phyloP scores from a whole-genome alignment of 129 eudicot species.

The Artemisia argyi region DNA sequence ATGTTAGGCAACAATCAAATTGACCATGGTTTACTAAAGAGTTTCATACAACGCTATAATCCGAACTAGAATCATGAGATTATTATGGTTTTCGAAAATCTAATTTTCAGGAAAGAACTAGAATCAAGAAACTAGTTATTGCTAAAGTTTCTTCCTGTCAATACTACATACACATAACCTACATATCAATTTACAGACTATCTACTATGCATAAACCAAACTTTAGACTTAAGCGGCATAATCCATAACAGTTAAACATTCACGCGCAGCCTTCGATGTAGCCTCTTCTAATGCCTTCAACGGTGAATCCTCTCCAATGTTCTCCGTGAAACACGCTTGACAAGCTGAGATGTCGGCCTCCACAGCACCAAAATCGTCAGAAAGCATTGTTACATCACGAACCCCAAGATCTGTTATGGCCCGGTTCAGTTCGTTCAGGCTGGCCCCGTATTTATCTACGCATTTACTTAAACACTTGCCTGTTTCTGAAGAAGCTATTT shows the following conservation, averaged over 20 bases:
- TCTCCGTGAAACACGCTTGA: constrained; percentile 31
- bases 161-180: constrained; percentile 21
- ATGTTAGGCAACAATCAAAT: no score
- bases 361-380: constrained; percentile 37
- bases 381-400: constrained; percentile 33
- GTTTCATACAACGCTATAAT: no score
- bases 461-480: constrained; percentile 33
- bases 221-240: constrained; percentile 23
- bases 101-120: no score
- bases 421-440: constrained; percentile 25
- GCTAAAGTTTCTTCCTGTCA: constrained; percentile 29
- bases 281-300: constrained; percentile 39
- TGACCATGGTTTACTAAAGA: no score
- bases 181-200: background rate
- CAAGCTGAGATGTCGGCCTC: constrained; percentile 27
- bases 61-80: no score
- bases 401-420: constrained; percentile 34
- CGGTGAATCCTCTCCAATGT: constrained; percentile 37
- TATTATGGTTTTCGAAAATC: no score
- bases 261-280: constrained; percentile 34
- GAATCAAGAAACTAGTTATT: background rate
- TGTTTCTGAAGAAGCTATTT: constrained; percentile 26
- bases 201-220: background rate
- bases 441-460: constrained; percentile 24
- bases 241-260: constrained; percentile 40